A percentile compares a stretch with the other conserved stretches of the same genome.
These are phyloP conservation scores for Ceratobasidium theobromae DNA, from an alignment of 1,284 basidiomycete genomes.

Conservation along the genomic window DNA sequence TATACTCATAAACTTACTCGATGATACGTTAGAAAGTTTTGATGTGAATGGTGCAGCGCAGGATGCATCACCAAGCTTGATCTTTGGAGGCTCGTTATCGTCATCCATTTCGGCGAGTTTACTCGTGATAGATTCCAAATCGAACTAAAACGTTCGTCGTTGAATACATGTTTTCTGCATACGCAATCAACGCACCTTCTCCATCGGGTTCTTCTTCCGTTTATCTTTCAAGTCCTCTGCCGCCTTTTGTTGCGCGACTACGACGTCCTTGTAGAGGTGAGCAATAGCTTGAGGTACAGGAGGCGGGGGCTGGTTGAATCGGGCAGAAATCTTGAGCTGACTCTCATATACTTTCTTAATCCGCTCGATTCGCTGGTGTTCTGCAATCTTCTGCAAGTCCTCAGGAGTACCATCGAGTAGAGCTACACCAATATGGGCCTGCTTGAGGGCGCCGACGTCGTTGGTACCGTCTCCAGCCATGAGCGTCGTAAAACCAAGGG, in stretches of 20 bases:
- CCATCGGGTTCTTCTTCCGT: conserved; percentile 81
- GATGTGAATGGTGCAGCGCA: conserved; percentile 97
- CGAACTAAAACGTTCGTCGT: conserved; percentile 60
- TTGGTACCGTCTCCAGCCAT: conserved; percentile 99
- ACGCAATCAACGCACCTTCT: conserved; percentile 62
- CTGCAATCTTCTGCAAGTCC: conserved; percentile 89
- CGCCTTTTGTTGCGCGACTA: conserved; percentile 83
- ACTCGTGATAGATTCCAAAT: conserved; percentile 82
- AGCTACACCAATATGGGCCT: conserved; percentile 93
- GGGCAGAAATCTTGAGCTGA: conserved; percentile 82
- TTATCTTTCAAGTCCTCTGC: conserved; percentile 63
- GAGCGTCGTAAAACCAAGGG: conserved; percentile 84
- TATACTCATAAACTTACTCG: conserved; percentile 60
- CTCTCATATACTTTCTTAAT: conserved; percentile 95
- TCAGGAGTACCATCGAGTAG: conserved; percentile 88
- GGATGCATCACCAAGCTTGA: conserved; percentile 94
- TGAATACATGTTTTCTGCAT: neutral
- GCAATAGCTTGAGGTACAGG: conserved; percentile 81
- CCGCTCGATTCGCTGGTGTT: conserved; percentile 83
- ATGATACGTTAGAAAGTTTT: conserved; percentile 89
- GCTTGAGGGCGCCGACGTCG: conserved; percentile 94
- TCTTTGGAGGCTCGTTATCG: conserved; percentile 86
- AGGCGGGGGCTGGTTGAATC: conserved; percentile 90
- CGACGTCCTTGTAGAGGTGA: conserved; percentile 82
- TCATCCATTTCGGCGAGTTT: conserved; percentile 90